Percentiles rank a stretch among this genome's conserved stretches.
phyloP scores from a whole-genome alignment of 1,284 basidiomycete species.

The Boletus holoroseus region DNA sequence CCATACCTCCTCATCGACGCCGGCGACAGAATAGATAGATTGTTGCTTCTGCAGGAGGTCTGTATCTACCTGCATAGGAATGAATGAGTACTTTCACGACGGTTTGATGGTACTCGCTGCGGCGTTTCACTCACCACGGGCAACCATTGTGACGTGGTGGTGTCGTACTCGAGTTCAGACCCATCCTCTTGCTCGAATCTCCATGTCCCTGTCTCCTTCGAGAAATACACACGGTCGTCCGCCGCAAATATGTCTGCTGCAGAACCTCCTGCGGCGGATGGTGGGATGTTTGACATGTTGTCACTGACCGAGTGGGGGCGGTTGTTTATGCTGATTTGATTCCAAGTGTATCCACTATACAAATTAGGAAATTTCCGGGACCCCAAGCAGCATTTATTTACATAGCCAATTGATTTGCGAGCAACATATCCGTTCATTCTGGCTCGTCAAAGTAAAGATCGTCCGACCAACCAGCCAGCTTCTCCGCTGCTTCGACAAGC shows the following conservation, averaged over 20 bases:
- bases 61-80: constrained; percentile 61
- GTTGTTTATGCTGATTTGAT: constrained; percentile 27
- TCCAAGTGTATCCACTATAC: neutral
- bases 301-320: constrained; percentile 8
- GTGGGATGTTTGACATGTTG: constrained; percentile 29
- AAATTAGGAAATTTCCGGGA: constrained; percentile 16
- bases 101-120: neutral
- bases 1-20: constrained; percentile 86
- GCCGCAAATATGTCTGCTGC: constrained; percentile 59
- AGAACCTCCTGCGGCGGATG: constrained; percentile 47
- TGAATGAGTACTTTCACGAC: constrained; percentile 5
- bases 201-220: constrained; percentile 75
- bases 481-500: constrained; percentile 23
- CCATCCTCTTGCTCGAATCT: constrained; percentile 86
- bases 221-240: constrained; percentile 78
- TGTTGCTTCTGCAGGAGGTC: constrained; percentile 82
- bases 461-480: constrained; percentile 22
- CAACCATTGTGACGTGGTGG: constrained; percentile 69
- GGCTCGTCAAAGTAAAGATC: constrained; percentile 18
- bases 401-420: neutral
- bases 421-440: neutral
- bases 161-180: constrained; percentile 84
- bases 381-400: neutral
- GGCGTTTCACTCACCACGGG: constrained; percentile 58
- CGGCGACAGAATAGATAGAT: constrained; percentile 84